Evolutionary conservation across 1,139 yeast species (phyloP).

Genomic region (Blastobotrys indianensis): DNA sequence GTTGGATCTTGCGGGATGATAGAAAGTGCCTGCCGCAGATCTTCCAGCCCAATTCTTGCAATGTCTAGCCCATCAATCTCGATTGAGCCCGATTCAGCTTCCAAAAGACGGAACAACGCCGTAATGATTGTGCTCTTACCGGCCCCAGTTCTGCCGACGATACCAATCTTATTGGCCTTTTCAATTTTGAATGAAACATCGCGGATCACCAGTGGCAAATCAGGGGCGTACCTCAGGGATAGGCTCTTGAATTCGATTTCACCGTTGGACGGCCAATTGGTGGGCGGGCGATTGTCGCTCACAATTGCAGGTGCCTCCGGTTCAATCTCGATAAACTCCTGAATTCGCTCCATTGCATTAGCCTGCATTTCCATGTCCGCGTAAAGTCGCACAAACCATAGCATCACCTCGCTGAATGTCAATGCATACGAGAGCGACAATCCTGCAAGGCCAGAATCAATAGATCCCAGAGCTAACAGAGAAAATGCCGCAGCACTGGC

Average conservation of each 20-base stretch:
- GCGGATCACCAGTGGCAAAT: constrained; percentile 64
- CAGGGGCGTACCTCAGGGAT: constrained; percentile 62
- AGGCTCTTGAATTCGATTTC: constrained; percentile 52
- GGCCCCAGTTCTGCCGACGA: constrained; percentile 75
- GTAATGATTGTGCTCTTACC: constrained; percentile 65
- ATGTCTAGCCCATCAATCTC: constrained; percentile 56
- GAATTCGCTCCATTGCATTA: constrained; percentile 73
- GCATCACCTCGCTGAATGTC: constrained; percentile 84
- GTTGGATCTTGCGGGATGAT: constrained; percentile 79
- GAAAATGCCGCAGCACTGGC: constrained; percentile 80
- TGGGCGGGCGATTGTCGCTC: constrained; percentile 1
- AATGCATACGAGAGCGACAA: constrained; percentile 86
- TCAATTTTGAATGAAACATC: constrained; percentile 41
- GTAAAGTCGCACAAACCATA: constrained; percentile 80
- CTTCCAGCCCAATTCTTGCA: constrained; percentile 47
- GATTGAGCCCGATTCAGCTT: constrained; percentile 46
- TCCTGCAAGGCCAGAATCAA: constrained; percentile 89
- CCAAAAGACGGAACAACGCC: constrained; percentile 56
- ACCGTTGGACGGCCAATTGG: constrained; percentile 59
- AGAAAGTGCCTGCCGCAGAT: constrained; percentile 50
- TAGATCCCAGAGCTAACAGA: constrained; percentile 63
- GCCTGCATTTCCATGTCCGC: constrained; percentile 72
- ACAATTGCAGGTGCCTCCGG: constrained; percentile 48
- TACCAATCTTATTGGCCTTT: constrained; percentile 57
- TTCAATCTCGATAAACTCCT: constrained; percentile 58